A percentile compares a stretch with the other conserved stretches of the same genome.
Evolutionary conservation across 768 basidiomycete genomes (phyloP).

Genomic region (Gymnopilus junonius): DNA sequence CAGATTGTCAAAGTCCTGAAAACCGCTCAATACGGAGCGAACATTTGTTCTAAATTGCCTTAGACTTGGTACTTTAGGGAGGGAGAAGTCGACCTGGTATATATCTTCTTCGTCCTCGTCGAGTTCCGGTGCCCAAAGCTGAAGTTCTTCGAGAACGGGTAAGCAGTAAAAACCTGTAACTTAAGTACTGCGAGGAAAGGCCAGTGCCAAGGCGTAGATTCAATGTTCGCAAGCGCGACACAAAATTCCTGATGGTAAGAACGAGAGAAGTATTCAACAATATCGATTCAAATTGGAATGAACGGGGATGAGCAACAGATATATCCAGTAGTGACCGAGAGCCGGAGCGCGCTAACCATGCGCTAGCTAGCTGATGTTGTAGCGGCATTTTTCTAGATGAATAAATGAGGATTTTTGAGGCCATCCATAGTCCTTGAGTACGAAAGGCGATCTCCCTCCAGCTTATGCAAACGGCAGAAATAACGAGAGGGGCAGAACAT

Average conservation of each 20-base stretch:
- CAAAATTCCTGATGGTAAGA: neutral
- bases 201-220: neutral
- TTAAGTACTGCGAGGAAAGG: neutral
- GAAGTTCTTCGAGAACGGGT: neutral
- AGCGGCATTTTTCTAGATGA: neutral
- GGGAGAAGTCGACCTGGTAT: neutral
- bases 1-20: neutral
- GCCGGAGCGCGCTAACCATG: neutral
- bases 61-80: neutral
- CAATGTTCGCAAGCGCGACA: neutral
- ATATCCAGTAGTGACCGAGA: neutral
- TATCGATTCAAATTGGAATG: neutral
- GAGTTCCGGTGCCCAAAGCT: neutral
- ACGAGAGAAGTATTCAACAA: neutral
- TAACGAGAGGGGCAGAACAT: neutral
- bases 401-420: neutral
- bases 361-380: neutral
- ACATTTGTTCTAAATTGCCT: neutral
- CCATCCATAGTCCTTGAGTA: neutral
- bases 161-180: neutral
- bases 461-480: neutral
- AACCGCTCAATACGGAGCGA: neutral
- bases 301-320: neutral
- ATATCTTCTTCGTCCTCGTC: neutral
- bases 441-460: neutral